Conservation (phyloP, 345 rosid species). For the Toxicodendron radicans region DNA sequence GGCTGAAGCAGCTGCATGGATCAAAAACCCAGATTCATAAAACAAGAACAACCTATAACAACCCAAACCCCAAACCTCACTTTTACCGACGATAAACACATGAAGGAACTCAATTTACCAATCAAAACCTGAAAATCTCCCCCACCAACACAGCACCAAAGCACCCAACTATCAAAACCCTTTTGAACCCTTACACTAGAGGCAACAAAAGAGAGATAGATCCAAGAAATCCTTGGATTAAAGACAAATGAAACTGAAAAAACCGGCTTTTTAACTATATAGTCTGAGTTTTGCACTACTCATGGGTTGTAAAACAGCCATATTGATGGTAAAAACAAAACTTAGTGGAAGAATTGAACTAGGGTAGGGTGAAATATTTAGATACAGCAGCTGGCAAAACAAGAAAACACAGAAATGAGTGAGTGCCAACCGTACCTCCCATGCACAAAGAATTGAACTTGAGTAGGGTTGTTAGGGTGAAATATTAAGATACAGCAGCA, state of each 20-base stretch:
- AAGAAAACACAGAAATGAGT: neutral
- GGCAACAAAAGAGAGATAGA: neutral
- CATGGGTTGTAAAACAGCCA: neutral
- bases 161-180: neutral
- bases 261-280: neutral
- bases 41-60: constrained; percentile 2
- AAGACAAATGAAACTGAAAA: constrained; percentile 2
- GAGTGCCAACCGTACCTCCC: constrained; percentile 6
- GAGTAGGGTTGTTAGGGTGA: constrained; percentile 6
- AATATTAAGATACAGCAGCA: neutral
- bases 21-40: neutral
- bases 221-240: constrained; percentile 5
- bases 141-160: neutral
- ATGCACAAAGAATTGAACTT: neutral
- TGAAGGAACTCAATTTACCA: constrained; percentile 1
- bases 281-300: constrained; percentile 6
- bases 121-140: neutral
- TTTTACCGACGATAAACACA: neutral
- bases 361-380: neutral
- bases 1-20: neutral
- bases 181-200: neutral
- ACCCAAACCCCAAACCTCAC: neutral
- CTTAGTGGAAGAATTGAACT: neutral
- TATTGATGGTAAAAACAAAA: neutral
- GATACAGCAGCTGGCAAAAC: neutral